These are phyloP conservation scores for Aureobasidium lini DNA, from an alignment of 2,329 filamentous ascomycete genomes.

Conservation along the genomic window DNA sequence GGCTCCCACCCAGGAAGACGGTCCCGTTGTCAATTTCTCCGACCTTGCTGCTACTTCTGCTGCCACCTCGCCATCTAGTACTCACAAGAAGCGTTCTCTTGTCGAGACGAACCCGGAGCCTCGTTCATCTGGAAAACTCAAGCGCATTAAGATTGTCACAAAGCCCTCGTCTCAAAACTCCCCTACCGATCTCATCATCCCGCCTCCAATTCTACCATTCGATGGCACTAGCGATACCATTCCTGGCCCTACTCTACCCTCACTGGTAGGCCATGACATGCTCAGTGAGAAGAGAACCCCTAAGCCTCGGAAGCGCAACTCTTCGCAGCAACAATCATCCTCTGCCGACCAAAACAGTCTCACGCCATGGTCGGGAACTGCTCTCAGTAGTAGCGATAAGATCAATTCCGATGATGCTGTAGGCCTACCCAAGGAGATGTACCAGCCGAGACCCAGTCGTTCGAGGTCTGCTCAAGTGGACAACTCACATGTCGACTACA, in stretches of 20 bases:
- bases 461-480: constrained; percentile 21
- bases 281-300: background rate
- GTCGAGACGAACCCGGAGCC: background rate
- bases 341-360: background rate
- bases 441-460: constrained; percentile 32
- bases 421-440: constrained; percentile 33
- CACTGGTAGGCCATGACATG: background rate
- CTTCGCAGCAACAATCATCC: background rate
- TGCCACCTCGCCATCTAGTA: background rate
- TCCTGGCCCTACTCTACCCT: constrained; percentile 3
- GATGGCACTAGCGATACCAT: constrained; percentile 7
- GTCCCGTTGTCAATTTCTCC: background rate
- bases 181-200: background rate
- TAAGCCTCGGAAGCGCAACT: background rate
- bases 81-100: background rate
- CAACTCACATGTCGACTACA: constrained; percentile 16
- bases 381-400: constrained; percentile 16
- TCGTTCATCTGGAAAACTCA: constrained; percentile 10
- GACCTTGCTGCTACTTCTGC: background rate
- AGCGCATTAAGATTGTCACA: constrained; percentile 10
- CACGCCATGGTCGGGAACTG: constrained; percentile 10
- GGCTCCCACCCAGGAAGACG: constrained; percentile 8
- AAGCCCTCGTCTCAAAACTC: background rate
- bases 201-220: background rate
- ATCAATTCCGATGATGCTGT: constrained; percentile 27